These are phyloP conservation scores for Candida xiaguanensis DNA, from an alignment of 805 yeast genomes.

Conservation along the genomic window DNA sequence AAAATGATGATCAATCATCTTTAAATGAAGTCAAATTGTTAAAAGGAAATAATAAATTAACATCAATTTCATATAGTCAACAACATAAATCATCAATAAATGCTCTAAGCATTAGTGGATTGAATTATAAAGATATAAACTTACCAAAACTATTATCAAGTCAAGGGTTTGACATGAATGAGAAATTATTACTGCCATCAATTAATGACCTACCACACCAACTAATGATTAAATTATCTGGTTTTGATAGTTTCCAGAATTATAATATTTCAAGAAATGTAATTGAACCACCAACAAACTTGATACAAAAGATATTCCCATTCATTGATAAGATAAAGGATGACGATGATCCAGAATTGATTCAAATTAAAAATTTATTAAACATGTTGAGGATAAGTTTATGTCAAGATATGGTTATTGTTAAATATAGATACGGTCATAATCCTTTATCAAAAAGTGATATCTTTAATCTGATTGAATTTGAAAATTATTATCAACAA, in stretches of 20 bases:
- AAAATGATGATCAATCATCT: conserved; percentile 6
- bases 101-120: conserved; percentile 17
- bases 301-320: conserved; percentile 26
- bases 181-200: conserved; percentile 12
- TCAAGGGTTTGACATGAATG: conserved; percentile 11
- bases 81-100: conserved; percentile 23
- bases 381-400: conserved; percentile 18
- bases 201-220: conserved; percentile 13
- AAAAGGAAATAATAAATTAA: conserved; percentile 22
- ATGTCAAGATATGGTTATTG: conserved; percentile 29
- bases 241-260: conserved; percentile 17
- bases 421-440: conserved; percentile 18
- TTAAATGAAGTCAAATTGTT: conserved; percentile 19
- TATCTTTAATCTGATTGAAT: conserved; percentile 18
- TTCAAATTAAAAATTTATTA: conserved; percentile 15
- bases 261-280: conserved; percentile 17
- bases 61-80: conserved; percentile 22
- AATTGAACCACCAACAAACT: conserved; percentile 22
- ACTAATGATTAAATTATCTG: conserved; percentile 17
- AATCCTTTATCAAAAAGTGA: conserved; percentile 23
- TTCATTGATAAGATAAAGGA: conserved; percentile 17
- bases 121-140: conserved; percentile 17
- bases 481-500: conserved; percentile 15
- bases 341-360: conserved; percentile 5
- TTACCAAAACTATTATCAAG: conserved; percentile 17